phyloP scores from a whole-genome alignment of 345 rosid genomes.

The Lepidium aucheri region DNA sequence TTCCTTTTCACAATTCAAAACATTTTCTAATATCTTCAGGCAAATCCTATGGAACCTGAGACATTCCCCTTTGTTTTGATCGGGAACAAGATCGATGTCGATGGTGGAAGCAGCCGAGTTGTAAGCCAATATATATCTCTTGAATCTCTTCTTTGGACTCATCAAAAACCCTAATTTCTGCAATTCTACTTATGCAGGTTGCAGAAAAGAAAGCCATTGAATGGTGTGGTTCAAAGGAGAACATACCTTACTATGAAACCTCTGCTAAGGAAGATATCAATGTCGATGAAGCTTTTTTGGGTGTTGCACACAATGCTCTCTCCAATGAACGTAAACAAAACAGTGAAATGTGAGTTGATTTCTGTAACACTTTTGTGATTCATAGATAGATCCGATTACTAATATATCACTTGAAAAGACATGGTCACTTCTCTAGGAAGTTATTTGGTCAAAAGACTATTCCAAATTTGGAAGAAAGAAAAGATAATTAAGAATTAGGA shows the following conservation, averaged over 20 bases:
- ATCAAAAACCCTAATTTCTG: neutral
- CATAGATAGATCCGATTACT: neutral
- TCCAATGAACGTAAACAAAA: constrained; percentile 47
- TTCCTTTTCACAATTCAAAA: neutral
- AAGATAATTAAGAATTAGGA: too few species aligned
- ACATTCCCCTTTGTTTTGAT: constrained; percentile 61
- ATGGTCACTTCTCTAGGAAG: too few species aligned
- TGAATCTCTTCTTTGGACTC: neutral
- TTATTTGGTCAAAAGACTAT: too few species aligned
- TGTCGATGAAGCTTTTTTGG: constrained; percentile 68
- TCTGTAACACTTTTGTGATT: neutral
- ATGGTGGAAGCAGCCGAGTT: constrained; percentile 66
- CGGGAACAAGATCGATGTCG: constrained; percentile 71
- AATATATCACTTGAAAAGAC: too few species aligned
- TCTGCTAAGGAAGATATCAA: constrained; percentile 73
- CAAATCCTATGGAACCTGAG: constrained; percentile 50
- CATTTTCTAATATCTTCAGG: constrained; percentile 30
- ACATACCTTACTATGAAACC: constrained; percentile 68
- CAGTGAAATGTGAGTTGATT: constrained; percentile 32
- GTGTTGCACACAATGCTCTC: constrained; percentile 52
- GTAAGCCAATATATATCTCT: neutral
- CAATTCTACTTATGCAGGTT: constrained; percentile 35
- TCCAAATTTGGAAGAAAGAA: too few species aligned
- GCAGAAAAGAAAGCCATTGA: constrained; percentile 59
- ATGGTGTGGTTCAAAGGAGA: constrained; percentile 66